Percentiles rank a stretch among this genome's conserved stretches.
Conservation (phyloP, 176 grass and related monocot species). For the Otatea glauca region DNA sequence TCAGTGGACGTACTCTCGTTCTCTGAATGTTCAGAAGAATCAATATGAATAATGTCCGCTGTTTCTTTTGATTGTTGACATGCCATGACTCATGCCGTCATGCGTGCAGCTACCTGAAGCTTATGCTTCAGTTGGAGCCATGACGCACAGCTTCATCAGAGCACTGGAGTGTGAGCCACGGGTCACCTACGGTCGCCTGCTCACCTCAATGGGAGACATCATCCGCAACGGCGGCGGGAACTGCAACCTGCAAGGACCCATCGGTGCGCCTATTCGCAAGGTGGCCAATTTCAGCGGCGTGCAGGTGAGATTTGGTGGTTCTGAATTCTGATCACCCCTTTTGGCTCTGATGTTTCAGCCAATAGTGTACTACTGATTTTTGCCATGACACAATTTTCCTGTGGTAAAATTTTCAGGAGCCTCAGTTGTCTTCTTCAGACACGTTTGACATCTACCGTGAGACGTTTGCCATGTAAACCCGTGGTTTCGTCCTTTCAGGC, state of each 20-base stretch:
- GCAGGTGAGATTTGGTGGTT: conserved; percentile 49
- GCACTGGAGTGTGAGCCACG: conserved; percentile 60
- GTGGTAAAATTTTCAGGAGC: conserved; percentile 60
- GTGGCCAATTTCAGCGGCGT: conserved; percentile 58
- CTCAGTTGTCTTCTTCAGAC: conserved; percentile 70
- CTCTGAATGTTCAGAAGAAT: background rate
- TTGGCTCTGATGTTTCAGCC: background rate
- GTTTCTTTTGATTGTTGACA: background rate
- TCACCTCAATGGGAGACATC: conserved; percentile 63
- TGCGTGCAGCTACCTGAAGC: conserved; percentile 40
- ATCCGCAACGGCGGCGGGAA: conserved; percentile 45
- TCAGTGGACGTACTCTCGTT: background rate
- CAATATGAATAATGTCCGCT: no score
- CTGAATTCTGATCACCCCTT: background rate
- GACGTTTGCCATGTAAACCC: conserved; percentile 62
- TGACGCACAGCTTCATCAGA: conserved; percentile 90
- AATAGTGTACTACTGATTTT: background rate
- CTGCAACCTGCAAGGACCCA: conserved; percentile 47
- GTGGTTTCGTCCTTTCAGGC: background rate
- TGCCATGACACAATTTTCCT: background rate
- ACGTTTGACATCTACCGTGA: conserved; percentile 66
- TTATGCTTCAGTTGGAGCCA: conserved; percentile 60
- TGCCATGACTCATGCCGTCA: background rate
- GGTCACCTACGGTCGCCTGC: conserved; percentile 74
- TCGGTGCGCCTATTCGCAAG: conserved; percentile 54